Base-by-base conservation (phyloP, 1,284 basidiomycete species). In the Takashimella koratensis region DNA sequence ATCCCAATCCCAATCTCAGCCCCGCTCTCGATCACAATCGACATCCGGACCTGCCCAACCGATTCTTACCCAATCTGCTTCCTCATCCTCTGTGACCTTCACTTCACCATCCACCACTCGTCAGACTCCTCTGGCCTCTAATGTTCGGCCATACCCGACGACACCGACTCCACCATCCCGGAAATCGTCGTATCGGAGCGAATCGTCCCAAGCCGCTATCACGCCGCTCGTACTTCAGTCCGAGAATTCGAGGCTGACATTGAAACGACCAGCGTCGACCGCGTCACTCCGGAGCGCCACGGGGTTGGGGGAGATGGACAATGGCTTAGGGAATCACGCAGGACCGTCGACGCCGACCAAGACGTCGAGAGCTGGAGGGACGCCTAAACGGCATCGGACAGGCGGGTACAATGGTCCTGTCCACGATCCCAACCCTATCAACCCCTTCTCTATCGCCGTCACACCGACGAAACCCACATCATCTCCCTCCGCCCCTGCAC, bases 381-480 rank as follows among this genome's bases (percentile, higher is more conserved):
- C 45, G 21, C 45, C 45, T 10, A 47, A 47, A 25, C 45, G 45
- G 16, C n/a, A 25, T 47, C 24, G 23, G 20, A 19, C n/a, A 21
- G 47, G 56, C 24, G 63, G 57, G 1, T 68, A 74, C 45, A 40
- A 49, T n/a, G 70, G 70, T 5, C 70, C 70, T 0, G 54, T 72
- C 5, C 53, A 62, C 41, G 72, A 74, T 54, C 71, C 70, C 4
- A 67, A 66, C 27, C 70, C 69, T 8, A 43, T 65, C 48, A 73
- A 74, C 53, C 73, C 73, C 24, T 74, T 74, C 50, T 54, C 54
- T 36, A 16, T 36, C 8, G 54, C 60, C 30, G 54, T 59, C 11
- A 58, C 66, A 6, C 64, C 64, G 13, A 57, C 54, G 19, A 58
- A 52, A 51, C 30, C 16, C 8, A 39, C 49, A 23, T 46, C 30